A percentile compares a stretch with the other conserved stretches of the same genome.
phyloP scores from a whole-genome alignment of 2,329 filamentous ascomycete genomes.

The Phyllosticta capitalensis region DNA sequence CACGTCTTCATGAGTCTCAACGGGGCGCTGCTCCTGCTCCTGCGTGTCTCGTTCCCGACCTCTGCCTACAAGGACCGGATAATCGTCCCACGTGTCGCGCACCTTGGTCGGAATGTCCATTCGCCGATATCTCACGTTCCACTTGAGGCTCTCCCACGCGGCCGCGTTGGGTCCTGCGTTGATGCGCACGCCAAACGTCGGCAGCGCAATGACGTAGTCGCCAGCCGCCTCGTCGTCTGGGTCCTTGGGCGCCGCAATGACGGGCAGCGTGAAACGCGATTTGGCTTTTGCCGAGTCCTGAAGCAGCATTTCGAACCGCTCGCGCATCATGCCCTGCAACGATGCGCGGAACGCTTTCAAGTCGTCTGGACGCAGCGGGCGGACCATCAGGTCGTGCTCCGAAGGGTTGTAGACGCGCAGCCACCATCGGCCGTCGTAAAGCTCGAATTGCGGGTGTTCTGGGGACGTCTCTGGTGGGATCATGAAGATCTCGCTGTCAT shows the following conservation, averaged over 20 bases:
- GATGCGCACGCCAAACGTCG: slow-evolving; percentile 19
- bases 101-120: slow-evolving; percentile 14
- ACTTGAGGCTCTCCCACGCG: slow-evolving; percentile 13
- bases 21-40: background rate
- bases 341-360: slow-evolving; percentile 11
- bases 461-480: background rate
- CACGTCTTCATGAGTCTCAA: background rate
- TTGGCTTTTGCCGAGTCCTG: slow-evolving; percentile 8
- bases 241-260: slow-evolving; percentile 4
- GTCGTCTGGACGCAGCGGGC: slow-evolving; percentile 19
- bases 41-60: background rate
- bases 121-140: slow-evolving; percentile 19
- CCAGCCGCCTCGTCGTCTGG: slow-evolving; percentile 3
- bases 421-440: slow-evolving; percentile 51
- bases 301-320: slow-evolving; percentile 5
- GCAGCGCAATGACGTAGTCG: slow-evolving; percentile 21
- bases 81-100: slow-evolving; percentile 6
- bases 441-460: slow-evolving; percentile 22
- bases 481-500: slow-evolving; percentile 11
- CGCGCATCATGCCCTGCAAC: slow-evolving; percentile 8
- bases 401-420: slow-evolving; percentile 34
- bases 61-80: background rate
- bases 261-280: slow-evolving; percentile 11
- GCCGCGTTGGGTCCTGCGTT: slow-evolving; percentile 1
- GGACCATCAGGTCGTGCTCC: slow-evolving; percentile 26